Evolutionary conservation across 305 asterid species (phyloP).

Genomic region (Fraxinus albicans): DNA sequence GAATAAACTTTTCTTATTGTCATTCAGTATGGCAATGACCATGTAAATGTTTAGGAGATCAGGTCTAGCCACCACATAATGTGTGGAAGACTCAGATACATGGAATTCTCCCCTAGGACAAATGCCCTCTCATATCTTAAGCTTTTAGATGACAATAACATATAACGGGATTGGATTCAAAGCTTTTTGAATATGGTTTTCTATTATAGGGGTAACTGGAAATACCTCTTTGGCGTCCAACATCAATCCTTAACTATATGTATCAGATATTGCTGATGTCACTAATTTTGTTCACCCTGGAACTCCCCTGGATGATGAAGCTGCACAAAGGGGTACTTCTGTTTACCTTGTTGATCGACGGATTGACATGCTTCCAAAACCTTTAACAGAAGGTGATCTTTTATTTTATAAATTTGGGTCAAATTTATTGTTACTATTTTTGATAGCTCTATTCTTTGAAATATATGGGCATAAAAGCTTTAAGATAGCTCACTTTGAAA

Average conservation of each 20-base stretch:
- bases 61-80: slow-evolving; percentile 19
- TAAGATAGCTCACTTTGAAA: background rate
- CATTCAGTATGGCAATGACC: slow-evolving; percentile 7
- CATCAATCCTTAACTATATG: slow-evolving; percentile 48
- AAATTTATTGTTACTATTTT: slow-evolving; percentile 13
- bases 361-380: slow-evolving; percentile 99
- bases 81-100: background rate
- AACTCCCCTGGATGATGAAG: slow-evolving; percentile 94
- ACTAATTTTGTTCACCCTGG: slow-evolving; percentile 97
- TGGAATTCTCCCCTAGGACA: background rate
- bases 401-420: background rate
- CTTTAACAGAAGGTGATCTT: slow-evolving; percentile 89
- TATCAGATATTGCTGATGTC: slow-evolving; percentile 95
- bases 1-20: slow-evolving; percentile 1
- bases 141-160: slow-evolving; percentile 8
- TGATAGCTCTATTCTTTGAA: slow-evolving; percentile 18
- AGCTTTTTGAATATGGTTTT: background rate
- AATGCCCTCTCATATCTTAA: background rate
- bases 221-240: slow-evolving; percentile 9
- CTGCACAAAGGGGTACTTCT: slow-evolving; percentile 97
- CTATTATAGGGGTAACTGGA: background rate
- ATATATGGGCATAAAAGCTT: slow-evolving; percentile 8
- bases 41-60: slow-evolving; percentile 1
- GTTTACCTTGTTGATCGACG: slow-evolving; percentile 98
- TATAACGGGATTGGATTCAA: background rate